Conservation (phyloP, 2,329 filamentous ascomycete genomes). For the Fusarium vanettenii region DNA sequence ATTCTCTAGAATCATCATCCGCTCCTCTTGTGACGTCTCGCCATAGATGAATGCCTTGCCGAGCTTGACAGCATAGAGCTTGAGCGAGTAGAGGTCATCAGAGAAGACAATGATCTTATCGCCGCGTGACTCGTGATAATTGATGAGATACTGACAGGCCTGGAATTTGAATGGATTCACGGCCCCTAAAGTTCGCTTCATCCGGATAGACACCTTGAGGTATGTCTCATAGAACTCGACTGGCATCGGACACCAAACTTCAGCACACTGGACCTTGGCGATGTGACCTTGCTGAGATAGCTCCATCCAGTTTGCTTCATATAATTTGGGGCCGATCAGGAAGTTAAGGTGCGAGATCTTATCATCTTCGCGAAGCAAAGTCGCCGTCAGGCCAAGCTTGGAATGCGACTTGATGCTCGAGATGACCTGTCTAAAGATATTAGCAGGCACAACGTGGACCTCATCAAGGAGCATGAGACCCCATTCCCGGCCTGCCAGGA, state of each 20-base stretch:
- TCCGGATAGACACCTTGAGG: constrained; percentile 66
- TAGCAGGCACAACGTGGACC: constrained; percentile 91
- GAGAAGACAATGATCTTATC: constrained; percentile 98
- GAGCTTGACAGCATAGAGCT: constrained; percentile 82
- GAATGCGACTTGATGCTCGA: constrained; percentile 88
- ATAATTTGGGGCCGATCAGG: constrained; percentile 90
- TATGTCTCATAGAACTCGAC: constrained; percentile 94
- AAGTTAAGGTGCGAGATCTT: constrained; percentile 96
- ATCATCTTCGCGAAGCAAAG: constrained; percentile 89
- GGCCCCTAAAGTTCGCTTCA: constrained; percentile 71
- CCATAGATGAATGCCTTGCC: constrained; percentile 89
- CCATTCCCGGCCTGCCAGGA: constrained; percentile 86
- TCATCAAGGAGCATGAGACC: constrained; percentile 93
- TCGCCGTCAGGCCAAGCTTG: constrained; percentile 90
- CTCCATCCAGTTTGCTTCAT: constrained; percentile 98
- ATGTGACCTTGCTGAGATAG: constrained; percentile 93
- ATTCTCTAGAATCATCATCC: constrained; percentile 85
- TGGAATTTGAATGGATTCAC: constrained; percentile 97
- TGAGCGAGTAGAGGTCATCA: constrained; percentile 90
- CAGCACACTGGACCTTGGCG: constrained; percentile 90
- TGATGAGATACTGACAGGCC: constrained; percentile 91
- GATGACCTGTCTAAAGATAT: constrained; percentile 91
- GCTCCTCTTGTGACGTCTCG: constrained; percentile 82
- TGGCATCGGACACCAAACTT: constrained; percentile 97
- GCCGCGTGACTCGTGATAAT: constrained; percentile 90